These are phyloP conservation scores for Artemisia tridentata DNA, from an alignment of 129 eudicot genomes.

Conservation along the genomic window DNA sequence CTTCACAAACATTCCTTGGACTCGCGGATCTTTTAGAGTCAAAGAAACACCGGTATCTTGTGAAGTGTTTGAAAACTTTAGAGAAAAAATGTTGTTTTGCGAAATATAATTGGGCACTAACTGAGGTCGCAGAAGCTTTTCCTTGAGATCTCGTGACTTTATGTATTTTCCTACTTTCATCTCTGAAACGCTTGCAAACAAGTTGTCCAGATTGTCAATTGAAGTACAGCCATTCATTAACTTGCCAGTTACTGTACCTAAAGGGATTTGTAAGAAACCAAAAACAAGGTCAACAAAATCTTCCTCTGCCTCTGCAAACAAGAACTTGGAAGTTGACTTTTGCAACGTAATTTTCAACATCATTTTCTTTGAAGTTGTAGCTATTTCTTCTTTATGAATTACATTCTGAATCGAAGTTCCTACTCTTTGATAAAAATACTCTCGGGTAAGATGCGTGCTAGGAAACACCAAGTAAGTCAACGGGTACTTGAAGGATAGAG, in stretches of 20 bases:
- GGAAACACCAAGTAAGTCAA: not conserved
- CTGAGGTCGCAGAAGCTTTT: not conserved
- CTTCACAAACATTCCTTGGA: not conserved
- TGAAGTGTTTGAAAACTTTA: not conserved
- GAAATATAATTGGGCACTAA: not conserved
- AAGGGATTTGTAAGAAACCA: too few species aligned
- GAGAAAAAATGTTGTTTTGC: slow-evolving; percentile 9
- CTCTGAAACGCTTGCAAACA: slow-evolving; percentile 17
- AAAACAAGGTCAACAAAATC: too few species aligned
- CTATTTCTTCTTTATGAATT: not conserved
- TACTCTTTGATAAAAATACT: not conserved
- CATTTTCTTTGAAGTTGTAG: too few species aligned
- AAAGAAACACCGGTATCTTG: not conserved
- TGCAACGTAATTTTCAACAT: too few species aligned
- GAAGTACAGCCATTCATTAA: too few species aligned
- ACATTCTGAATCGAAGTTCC: not conserved
- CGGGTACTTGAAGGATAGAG: not conserved
- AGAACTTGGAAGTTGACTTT: too few species aligned
- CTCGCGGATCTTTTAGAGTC: not conserved
- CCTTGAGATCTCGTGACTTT: not conserved
- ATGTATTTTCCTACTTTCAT: not conserved
- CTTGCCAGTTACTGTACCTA: too few species aligned
- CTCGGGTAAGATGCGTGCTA: not conserved
- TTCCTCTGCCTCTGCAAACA: too few species aligned
- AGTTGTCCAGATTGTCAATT: not conserved